Base-by-base conservation (phyloP, 768 basidiomycete genomes). In the Lactarius sp. region DNA sequence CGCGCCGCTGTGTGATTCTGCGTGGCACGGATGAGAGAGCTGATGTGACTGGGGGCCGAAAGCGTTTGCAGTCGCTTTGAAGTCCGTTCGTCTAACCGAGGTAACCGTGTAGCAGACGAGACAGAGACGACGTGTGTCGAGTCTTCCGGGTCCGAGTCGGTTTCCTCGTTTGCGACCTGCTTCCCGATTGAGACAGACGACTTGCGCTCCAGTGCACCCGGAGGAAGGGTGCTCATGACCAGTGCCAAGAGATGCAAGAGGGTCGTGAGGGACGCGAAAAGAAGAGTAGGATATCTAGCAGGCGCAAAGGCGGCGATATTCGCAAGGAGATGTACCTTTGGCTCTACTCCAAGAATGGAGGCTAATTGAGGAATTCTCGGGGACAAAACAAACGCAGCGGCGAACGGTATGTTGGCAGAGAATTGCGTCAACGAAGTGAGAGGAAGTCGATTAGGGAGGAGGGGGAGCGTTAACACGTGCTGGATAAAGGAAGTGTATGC, bases 401-500 rank as follows among this genome's bases (percentile, higher is more conserved):
- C 71, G 20, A 85, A 77, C 1, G 92, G 91, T 13, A 95, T 77
- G 10, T 79, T 77, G 16, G 84, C 77, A 16, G 88, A 85, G 46
- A 98, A 77, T 27, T 80, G 74, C 4, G 85, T 83, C 41, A 96
- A 80, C 22, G 83, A 80, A 0, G 75, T 72, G 22, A 86, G 77
- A 41, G 84, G 88, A 52, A 89, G 77, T 8, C 85, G 87, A 73
- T 90, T 88, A 1, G 92, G 92, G 0, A 98, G 80, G 0, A 92
- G 75, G 0, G 90, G 88, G 50, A 95, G 77, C 1, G 68, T 53
- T 7, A 68, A 52, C 3, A 64, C 47, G 20, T 68, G 52, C 6
- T 41, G 56, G 9, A 68, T 33, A 37, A 67, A 20, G 13, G 20
- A 52, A 13, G 52, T 47, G 47, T 64, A 67, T 18, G 66, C 62